Conservation (phyloP, 1,139 yeast species). For the Suhomyces guaymorum region DNA sequence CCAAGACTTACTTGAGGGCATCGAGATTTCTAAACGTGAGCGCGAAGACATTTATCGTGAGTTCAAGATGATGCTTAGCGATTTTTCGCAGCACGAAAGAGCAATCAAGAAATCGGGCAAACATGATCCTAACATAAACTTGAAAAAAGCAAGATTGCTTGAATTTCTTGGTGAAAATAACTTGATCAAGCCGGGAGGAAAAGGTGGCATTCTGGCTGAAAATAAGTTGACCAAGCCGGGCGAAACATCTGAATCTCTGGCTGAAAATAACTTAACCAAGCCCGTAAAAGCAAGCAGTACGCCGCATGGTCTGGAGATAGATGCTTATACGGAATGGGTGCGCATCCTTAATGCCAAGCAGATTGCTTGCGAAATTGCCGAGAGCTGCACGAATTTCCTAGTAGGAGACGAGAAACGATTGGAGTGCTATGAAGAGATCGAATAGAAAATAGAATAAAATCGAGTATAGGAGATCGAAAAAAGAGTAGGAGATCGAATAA, state of each 20-base stretch:
- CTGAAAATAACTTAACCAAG: too few relatives aligned
- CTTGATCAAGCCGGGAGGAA: too few relatives aligned
- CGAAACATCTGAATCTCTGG: neutral
- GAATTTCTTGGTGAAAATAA: too few relatives aligned
- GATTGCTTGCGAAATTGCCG: conserved; percentile 26
- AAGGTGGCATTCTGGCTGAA: too few relatives aligned
- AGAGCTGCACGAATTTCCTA: conserved; percentile 38
- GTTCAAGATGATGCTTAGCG: conserved; percentile 28
- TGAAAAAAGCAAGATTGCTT: conserved; percentile 27
- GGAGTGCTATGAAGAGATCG: conserved; percentile 8
- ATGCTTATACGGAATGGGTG: conserved; percentile 34
- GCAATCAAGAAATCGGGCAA: conserved; percentile 21
- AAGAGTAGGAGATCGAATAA: too few relatives aligned
- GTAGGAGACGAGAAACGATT: conserved; percentile 45
- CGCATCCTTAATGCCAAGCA: conserved; percentile 22
- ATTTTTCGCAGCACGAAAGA: conserved; percentile 30
- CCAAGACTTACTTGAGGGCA: conserved; percentile 17
- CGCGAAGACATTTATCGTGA: conserved; percentile 27
- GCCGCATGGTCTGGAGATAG: neutral
- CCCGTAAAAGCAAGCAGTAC: too few relatives aligned
- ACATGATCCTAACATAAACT: conserved; percentile 24
- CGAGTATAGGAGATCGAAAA: too few relatives aligned
- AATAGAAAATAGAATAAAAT: too few relatives aligned
- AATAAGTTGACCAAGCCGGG: neutral
- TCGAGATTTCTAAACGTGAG: conserved; percentile 17